Base-by-base conservation (phyloP, 2,329 filamentous ascomycete species). In the Penicillium vulpinum region DNA sequence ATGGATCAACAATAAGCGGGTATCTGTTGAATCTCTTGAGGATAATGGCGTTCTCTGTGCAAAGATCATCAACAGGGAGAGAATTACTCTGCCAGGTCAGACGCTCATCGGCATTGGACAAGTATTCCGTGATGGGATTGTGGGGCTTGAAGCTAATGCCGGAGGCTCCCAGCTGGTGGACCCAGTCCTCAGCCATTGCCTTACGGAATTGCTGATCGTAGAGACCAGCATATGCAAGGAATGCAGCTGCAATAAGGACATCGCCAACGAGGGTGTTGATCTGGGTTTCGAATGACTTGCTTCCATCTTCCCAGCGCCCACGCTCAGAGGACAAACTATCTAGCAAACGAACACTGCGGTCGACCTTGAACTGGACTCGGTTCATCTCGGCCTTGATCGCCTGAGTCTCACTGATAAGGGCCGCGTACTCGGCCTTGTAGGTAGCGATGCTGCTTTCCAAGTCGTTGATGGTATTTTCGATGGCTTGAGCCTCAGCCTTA, bases 191-290 rank as follows among this genome's bases (percentile, higher is more conserved):
- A 77, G 94, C 86, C 92, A 99, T 97, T 9, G 88, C 88, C 78
- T 97, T 97, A 71, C 94, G 88, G 85, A 97, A 97, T 59, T 94
- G 94, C 72, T 99, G 95, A 72, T 99, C 94, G 72, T 96, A 99
- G 49, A 97, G 87, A 76, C 94, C 94, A 70, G 90, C 91, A 76
- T 99, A 99, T 15, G 95, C 94, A 61, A 99, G 82, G 83, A 97
- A 97, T 9, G 93, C 95, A 5, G 95, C 91, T n/a, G 94, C 94
- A 49, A 97, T 88, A 59, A 99, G 83, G 48, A 97, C 93, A 71
- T 99, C 94, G 60, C 94, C 94, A 36, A 99, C 91, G 51, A 99
- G 86, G 2, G 94, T 99, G 74, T 90, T 90, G 72, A 99, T 97
- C 73, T 99, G 94, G 2, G 92, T 96, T 75, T 97, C 93, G 73